A percentile compares a stretch with the other conserved stretches of the same genome.
These are phyloP conservation scores for Dillenia turbinata DNA, from an alignment of 164 flowering plant species.

Conservation along the genomic window DNA sequence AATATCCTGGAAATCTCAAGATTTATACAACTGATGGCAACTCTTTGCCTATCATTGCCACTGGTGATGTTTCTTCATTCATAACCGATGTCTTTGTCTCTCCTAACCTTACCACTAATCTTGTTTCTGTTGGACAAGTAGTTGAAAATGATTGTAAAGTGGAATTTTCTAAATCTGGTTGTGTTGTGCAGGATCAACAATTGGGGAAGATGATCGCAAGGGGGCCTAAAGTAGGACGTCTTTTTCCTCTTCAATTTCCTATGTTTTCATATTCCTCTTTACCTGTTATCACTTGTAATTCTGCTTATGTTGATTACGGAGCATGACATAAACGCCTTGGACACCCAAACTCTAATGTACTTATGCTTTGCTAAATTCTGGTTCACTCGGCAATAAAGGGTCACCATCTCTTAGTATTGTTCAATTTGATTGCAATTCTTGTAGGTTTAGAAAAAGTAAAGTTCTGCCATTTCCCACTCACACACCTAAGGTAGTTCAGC, in stretches of 20 bases:
- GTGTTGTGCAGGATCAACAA: neutral
- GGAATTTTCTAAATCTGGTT: conserved; percentile 1
- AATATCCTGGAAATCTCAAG: neutral
- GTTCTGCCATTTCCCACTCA: conserved; percentile 4
- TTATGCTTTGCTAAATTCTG: neutral
- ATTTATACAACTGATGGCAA: conserved; percentile 2
- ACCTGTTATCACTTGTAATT: neutral
- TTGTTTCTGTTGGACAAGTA: neutral
- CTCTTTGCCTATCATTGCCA: neutral
- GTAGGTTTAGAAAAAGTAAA: conserved; percentile 7
- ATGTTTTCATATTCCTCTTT: neutral
- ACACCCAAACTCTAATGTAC: neutral
- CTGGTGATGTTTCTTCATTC: neutral
- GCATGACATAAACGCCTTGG: neutral
- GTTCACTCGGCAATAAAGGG: neutral
- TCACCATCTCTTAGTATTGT: neutral
- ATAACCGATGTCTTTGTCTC: neutral
- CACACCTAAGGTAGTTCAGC: too few relatives aligned
- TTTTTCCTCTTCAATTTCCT: conserved; percentile 1
- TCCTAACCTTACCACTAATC: neutral
- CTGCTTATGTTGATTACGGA: neutral
- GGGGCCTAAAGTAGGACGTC: neutral
- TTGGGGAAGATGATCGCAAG: conserved; percentile 2
- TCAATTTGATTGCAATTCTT: neutral
- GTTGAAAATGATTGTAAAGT: conserved; percentile 5